Conservation (phyloP, 1,139 yeast genomes). For the Protomyces inundatus region DNA sequence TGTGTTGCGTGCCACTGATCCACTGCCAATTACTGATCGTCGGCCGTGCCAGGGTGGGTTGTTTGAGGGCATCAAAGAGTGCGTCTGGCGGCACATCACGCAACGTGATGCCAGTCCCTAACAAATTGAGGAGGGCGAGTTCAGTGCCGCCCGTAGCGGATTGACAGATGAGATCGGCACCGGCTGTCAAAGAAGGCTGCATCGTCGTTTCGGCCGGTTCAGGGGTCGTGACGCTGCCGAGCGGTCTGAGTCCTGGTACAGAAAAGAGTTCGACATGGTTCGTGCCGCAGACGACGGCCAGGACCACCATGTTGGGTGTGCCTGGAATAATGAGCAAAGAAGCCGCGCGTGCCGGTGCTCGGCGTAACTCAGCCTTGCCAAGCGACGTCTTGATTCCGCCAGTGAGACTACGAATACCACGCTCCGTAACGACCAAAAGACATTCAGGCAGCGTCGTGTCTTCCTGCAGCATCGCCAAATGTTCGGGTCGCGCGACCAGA, state of each 20-base stretch:
- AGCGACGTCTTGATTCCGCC: neutral
- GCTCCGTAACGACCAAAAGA: conserved; percentile 16
- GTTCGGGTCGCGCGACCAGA: conserved; percentile 1
- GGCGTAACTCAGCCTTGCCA: neutral
- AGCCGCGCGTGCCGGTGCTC: neutral
- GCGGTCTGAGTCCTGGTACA: conserved; percentile 6
- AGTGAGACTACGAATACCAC: conserved; percentile 1
- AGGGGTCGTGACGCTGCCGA: neutral
- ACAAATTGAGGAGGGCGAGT: neutral
- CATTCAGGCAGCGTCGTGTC: conserved; percentile 11
- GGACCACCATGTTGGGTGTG: neutral
- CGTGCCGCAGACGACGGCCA: neutral
- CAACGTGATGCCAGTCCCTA: neutral
- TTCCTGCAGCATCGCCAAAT: conserved; percentile 1
- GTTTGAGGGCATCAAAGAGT: conserved; percentile 44
- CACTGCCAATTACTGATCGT: conserved; percentile 73
- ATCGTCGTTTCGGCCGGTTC: neutral
- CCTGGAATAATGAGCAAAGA: neutral
- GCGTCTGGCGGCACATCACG: neutral
- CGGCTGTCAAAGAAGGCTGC: neutral
- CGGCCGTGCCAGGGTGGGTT: conserved; percentile 62
- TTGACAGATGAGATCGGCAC: conserved; percentile 6
- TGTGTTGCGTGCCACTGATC: conserved; percentile 70
- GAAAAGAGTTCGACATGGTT: conserved; percentile 6
- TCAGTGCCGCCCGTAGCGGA: neutral